phyloP scores from a whole-genome alignment of 1,284 basidiomycete species.

The Wallemia ichthyophaga region DNA sequence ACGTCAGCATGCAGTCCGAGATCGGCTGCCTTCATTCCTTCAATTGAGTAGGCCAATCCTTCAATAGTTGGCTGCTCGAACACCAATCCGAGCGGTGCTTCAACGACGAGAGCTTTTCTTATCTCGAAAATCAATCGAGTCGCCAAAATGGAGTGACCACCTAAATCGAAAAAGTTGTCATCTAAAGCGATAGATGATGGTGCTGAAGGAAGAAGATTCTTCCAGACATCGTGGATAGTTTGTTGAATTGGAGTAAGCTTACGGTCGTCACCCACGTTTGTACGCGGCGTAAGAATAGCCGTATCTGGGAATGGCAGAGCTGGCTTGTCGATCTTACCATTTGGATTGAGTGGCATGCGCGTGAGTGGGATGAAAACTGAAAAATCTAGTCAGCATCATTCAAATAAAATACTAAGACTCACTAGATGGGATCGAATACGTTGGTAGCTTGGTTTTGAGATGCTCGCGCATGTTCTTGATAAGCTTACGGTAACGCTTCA shows the following conservation, averaged over 20 bases:
- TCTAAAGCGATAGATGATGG: slow-evolving; percentile 51
- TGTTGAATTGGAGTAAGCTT: slow-evolving; percentile 38
- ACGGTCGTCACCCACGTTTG: slow-evolving; percentile 5
- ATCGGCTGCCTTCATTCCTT: slow-evolving; percentile 44
- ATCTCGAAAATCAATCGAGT: slow-evolving; percentile 93
- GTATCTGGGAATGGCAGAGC: slow-evolving; percentile 97
- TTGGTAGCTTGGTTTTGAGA: slow-evolving; percentile 87
- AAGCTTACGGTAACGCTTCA: slow-evolving; percentile 50
- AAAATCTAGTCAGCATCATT: background rate
- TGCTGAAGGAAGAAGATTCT: slow-evolving; percentile 46
- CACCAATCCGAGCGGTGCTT: slow-evolving; percentile 70
- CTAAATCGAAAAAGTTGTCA: slow-evolving; percentile 94
- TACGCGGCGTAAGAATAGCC: slow-evolving; percentile 28
- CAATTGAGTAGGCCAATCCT: slow-evolving; percentile 51
- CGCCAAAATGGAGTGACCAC: slow-evolving; percentile 92
- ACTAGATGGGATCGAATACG: slow-evolving; percentile 68
- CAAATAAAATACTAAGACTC: slow-evolving; percentile 12
- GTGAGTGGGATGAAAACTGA: slow-evolving; percentile 74
- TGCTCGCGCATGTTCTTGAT: slow-evolving; percentile 87
- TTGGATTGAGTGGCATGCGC: slow-evolving; percentile 93
- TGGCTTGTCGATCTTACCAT: slow-evolving; percentile 97
- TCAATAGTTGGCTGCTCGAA: slow-evolving; percentile 72
- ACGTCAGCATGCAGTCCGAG: slow-evolving; percentile 31
- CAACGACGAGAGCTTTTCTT: slow-evolving; percentile 66
- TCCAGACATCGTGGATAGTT: slow-evolving; percentile 55